Conservation (phyloP, 129 eudicot genomes). For the Scalesia atractyloides region DNA sequence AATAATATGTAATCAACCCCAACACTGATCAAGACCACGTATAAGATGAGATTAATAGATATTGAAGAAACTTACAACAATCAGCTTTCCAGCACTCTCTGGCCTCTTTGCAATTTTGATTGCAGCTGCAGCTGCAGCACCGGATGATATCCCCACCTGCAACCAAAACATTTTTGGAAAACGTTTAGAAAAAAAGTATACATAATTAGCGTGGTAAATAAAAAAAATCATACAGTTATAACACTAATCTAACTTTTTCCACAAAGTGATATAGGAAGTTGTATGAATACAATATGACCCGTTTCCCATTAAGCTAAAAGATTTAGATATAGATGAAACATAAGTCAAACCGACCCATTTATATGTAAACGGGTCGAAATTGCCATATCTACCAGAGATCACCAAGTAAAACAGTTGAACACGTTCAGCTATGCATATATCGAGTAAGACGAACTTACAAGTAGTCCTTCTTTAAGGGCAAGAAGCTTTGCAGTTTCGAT, state of each 20-base stretch:
- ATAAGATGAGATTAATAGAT: neutral
- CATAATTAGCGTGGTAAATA: neutral
- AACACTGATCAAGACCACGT: neutral
- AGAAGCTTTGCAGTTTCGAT: slow-evolving; percentile 88
- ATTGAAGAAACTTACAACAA: slow-evolving; percentile 61
- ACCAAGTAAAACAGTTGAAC: slow-evolving; percentile 3
- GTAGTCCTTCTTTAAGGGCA: slow-evolving; percentile 85
- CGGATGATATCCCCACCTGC: slow-evolving; percentile 94
- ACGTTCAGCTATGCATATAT: neutral
- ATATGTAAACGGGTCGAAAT: neutral
- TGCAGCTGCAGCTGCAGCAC: slow-evolving; percentile 98
- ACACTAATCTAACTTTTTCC: neutral
- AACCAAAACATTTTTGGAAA: neutral
- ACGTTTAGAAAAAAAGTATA: neutral
- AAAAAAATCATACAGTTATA: neutral
- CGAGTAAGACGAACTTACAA: slow-evolving; percentile 49
- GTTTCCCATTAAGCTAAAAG: neutral
- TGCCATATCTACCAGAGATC: neutral
- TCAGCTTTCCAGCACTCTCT: slow-evolving; percentile 86
- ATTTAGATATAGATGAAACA: neutral
- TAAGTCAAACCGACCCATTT: neutral
- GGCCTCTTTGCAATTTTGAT: slow-evolving; percentile 74
- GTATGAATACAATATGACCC: neutral
- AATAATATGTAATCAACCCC: neutral
- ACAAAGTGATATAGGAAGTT: neutral